phyloP scores from a whole-genome alignment of 352 stramenopile genomes.

The Globisporangium middletonii region DNA sequence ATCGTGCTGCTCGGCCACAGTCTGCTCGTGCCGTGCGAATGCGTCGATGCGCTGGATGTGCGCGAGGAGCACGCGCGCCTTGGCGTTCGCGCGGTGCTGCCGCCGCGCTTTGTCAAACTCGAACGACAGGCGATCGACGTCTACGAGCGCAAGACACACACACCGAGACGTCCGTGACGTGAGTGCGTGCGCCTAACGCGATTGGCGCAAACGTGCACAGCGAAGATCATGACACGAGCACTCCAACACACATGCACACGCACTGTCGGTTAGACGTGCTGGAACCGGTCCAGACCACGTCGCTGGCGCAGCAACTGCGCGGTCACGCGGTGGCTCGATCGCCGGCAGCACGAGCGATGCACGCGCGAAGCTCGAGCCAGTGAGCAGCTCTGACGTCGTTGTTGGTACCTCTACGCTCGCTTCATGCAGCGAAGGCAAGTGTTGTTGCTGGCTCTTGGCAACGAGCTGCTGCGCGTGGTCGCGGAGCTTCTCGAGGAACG shows the following conservation, averaged over 20 bases:
- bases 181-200: too few species aligned
- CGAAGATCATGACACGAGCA: too few species aligned
- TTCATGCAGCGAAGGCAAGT: background rate
- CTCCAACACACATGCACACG: too few species aligned
- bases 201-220: too few species aligned
- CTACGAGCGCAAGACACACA: background rate
- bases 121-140: slow-evolving; percentile 33
- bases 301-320: too few species aligned
- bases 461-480: slow-evolving; percentile 28
- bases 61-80: slow-evolving; percentile 27
- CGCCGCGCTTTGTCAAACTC: slow-evolving; percentile 43
- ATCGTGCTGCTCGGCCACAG: slow-evolving; percentile 24
- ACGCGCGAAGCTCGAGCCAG: too few species aligned
- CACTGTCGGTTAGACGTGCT: too few species aligned
- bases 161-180: too few species aligned
- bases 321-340: too few species aligned
- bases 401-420: background rate
- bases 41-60: slow-evolving; percentile 49
- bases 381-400: too few species aligned
- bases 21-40: slow-evolving; percentile 36
- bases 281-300: too few species aligned
- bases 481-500: slow-evolving; percentile 38
- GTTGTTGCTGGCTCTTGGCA: background rate
- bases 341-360: too few species aligned
- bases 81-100: slow-evolving; percentile 27